Evolutionary conservation across 495 filamentous ascomycete species (phyloP).

Genomic region (Bombardia bombarda): DNA sequence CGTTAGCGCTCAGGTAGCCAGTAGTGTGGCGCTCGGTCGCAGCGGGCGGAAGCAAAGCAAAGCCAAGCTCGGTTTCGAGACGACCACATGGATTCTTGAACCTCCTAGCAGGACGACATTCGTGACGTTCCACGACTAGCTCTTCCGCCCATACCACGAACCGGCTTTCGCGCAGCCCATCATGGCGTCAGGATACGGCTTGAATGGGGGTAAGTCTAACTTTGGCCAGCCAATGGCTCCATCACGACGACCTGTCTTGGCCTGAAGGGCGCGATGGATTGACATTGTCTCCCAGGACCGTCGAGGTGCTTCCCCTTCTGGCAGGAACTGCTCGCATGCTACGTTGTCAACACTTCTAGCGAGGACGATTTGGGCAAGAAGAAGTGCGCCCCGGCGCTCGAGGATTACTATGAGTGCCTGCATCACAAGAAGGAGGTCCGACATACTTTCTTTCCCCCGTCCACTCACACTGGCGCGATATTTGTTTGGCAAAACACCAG

Average conservation of each 20-base stretch:
- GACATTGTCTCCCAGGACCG: slow-evolving; percentile 47
- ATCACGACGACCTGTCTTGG: slow-evolving; percentile 3
- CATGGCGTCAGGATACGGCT: slow-evolving; percentile 79
- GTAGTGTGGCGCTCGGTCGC: background rate
- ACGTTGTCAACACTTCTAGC: slow-evolving; percentile 70
- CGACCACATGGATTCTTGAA: slow-evolving; percentile 3
- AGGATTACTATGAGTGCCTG: slow-evolving; percentile 98
- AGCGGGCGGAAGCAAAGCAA: background rate
- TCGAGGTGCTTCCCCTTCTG: slow-evolving; percentile 97
- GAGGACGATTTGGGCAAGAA: slow-evolving; percentile 73
- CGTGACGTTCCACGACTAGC: slow-evolving; percentile 5
- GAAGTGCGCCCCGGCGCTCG: slow-evolving; percentile 82
- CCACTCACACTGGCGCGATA: background rate
- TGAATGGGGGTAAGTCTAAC: slow-evolving; percentile 61
- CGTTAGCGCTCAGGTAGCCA: no score
- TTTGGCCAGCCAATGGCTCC: slow-evolving; percentile 3
- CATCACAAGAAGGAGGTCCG: slow-evolving; percentile 94
- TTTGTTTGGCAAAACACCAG: background rate
- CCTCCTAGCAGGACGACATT: slow-evolving; percentile 10
- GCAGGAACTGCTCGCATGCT: slow-evolving; percentile 88
- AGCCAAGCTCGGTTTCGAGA: slow-evolving; percentile 13
- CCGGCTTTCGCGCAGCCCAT: slow-evolving; percentile 24
- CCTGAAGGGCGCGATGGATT: slow-evolving; percentile 3
- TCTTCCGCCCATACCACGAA: slow-evolving; percentile 11
- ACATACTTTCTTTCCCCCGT: background rate